A percentile compares a stretch with the other conserved stretches of the same genome.
Conservation (phyloP, 208 protist genomes). For the Strigomonas galati region DNA sequence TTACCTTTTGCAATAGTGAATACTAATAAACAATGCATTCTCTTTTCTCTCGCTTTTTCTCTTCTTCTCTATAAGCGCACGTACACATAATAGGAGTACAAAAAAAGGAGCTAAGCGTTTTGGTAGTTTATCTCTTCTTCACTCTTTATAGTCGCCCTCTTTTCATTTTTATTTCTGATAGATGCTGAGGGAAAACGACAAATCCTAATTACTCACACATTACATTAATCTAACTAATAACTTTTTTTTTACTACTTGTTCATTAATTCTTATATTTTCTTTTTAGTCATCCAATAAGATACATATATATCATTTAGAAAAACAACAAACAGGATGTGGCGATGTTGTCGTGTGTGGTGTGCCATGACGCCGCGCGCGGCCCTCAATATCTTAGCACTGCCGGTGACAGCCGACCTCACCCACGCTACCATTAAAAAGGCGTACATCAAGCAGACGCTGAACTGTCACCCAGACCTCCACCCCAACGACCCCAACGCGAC, state of each 20-base stretch:
- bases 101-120: no score
- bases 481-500: conserved; percentile 65
- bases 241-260: no score
- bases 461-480: conserved; percentile 79
- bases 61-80: not conserved
- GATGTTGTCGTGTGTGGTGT: conserved; percentile 12
- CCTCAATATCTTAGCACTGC: conserved; percentile 46
- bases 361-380: conserved; percentile 64
- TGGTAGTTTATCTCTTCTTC: conserved; percentile 2
- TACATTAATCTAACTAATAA: no score
- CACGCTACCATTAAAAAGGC: conserved; percentile 69
- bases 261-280: conserved; percentile 7
- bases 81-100: not conserved
- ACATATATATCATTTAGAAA: conserved; percentile 4
- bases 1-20: no score
- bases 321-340: conserved; percentile 23
- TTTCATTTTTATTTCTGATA: not conserved
- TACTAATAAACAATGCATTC: not conserved
- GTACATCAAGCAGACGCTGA: conserved; percentile 69
- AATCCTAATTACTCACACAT: not conserved
- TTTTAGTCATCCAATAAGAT: not conserved
- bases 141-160: not conserved
- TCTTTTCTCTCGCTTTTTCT: conserved; percentile 7
- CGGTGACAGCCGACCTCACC: conserved; percentile 32
- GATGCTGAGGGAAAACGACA: not conserved